Percentiles rank a stretch among this genome's conserved stretches.
These are phyloP conservation scores for Akebia trifoliata DNA, from an alignment of 164 flowering plant species.

Conservation along the genomic window DNA sequence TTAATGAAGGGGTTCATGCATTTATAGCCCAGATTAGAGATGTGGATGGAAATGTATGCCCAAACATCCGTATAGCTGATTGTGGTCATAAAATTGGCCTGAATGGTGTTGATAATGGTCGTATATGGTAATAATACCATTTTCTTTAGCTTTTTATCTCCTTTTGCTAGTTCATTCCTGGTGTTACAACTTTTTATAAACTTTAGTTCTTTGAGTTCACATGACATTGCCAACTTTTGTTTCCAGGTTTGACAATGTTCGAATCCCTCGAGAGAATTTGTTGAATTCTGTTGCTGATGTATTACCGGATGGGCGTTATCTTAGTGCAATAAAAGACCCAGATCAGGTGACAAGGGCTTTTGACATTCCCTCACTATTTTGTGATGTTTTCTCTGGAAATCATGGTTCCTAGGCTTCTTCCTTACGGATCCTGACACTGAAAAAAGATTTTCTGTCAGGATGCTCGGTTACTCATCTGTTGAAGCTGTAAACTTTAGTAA, in stretches of 20 bases:
- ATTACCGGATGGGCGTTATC: constrained; percentile 79
- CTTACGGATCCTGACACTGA: too few relatives aligned
- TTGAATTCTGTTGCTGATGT: constrained; percentile 98
- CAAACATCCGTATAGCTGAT: constrained; percentile 85
- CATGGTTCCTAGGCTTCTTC: too few relatives aligned
- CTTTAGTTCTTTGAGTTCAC: background rate
- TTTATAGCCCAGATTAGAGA: constrained; percentile 90
- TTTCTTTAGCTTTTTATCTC: constrained; percentile 6
- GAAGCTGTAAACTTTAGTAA: background rate
- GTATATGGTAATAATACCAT: constrained; percentile 59
- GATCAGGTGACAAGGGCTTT: too few relatives aligned
- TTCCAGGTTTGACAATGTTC: constrained; percentile 88
- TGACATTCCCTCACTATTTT: too few relatives aligned
- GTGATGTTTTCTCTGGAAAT: too few relatives aligned
- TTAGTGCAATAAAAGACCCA: constrained; percentile 80
- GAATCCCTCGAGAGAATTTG: constrained; percentile 87
- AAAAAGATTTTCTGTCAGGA: too few relatives aligned
- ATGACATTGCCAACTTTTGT: background rate
- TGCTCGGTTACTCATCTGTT: too few relatives aligned
- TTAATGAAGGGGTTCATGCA: constrained; percentile 91
- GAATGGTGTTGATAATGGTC: constrained; percentile 98
- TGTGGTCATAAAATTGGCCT: constrained; percentile 98
- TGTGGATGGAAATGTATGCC: constrained; percentile 70
- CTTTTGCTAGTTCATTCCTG: too few relatives aligned
- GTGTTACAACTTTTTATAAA: too few relatives aligned